phyloP scores from a whole-genome alignment of 352 stramenopile genomes.

The Phytopythium ostracodes region DNA sequence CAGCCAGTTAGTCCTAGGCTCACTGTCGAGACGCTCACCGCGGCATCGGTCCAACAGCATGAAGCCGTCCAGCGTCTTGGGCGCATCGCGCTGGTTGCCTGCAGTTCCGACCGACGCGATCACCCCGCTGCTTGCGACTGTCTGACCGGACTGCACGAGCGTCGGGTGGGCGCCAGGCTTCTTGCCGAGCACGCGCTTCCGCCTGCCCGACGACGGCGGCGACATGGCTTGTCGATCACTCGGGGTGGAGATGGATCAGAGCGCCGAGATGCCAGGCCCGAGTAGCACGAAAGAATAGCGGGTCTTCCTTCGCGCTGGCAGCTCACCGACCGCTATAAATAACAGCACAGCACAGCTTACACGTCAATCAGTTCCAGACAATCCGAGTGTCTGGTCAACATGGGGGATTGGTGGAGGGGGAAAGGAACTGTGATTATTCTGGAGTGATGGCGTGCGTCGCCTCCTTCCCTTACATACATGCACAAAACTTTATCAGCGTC shows the following conservation, averaged over 20 bases:
- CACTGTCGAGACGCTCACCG: too few species aligned
- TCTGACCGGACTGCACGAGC: conserved; percentile 25
- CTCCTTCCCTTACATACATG: conserved; percentile 4
- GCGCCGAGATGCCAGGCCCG: too few species aligned
- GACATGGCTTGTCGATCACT: conserved; percentile 1
- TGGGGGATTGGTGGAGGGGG: neutral
- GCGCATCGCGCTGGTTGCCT: conserved; percentile 17
- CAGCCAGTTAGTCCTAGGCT: too few species aligned
- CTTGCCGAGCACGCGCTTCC: conserved; percentile 19
- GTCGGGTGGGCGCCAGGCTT: conserved; percentile 19
- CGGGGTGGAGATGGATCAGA: neutral
- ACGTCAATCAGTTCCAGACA: neutral
- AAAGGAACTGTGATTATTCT: neutral
- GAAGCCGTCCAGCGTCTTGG: conserved; percentile 69
- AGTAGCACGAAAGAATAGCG: neutral
- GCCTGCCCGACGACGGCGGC: conserved; percentile 5
- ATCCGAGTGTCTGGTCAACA: neutral
- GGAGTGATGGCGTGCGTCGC: neutral
- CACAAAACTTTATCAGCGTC: conserved; percentile 2
- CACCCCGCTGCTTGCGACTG: conserved; percentile 18
- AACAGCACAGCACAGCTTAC: neutral
- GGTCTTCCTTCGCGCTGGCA: neutral
- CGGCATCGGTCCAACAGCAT: conserved; percentile 71
- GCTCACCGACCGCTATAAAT: neutral
- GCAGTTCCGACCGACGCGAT: neutral